Evolutionary conservation across 495 filamentous ascomycete genomes (phyloP), one percentile per base, ranked within the genome.

Genomic region (Apiosordaria backusii): DNA sequence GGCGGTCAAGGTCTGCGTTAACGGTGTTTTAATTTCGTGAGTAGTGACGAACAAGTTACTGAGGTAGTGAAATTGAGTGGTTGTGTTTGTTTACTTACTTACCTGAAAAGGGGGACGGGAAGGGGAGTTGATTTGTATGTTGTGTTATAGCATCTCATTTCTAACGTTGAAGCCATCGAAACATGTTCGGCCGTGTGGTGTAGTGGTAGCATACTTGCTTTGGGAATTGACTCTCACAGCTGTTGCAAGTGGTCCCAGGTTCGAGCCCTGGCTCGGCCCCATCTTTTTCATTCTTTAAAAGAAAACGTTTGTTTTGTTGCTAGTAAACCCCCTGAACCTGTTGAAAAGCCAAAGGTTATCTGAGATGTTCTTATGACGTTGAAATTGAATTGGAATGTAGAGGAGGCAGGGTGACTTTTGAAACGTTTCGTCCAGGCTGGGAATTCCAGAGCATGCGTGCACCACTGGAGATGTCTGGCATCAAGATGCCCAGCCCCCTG

Each of bases 191-290:
- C 59, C 57, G 35, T 68, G 63, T 71, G 69, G 69, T 71, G 69
- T 65, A 71, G 69, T 68, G 65, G 69, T 70, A 71, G 69, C 69
- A 71, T 71, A 71, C 69, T 71, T 71, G 69, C 69, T 71, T 71
- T 71, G 69, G 69, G 69, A 25, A 55, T 24, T 29, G 4, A 27
- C 22, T 19, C 4, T 23, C 22, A 19, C 52, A 55, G n/a, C 52
- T 55, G 21, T 53, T 71, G 69, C 65, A 71, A 71, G 69, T 71
- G 69, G 69, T 71, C 69, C 69, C 63, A 66, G 69, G 69, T 71
- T 71, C 69, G 57, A 71, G 65, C 69, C 69, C 69, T 66, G 63
- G 69, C 63, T 68, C 35, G 60, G 62, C 69, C 69, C 69, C 4
- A n/a, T 60, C 29, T 67, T 55, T 55, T 55, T 15, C 52, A 50